Conservation (phyloP, 2,329 filamentous ascomycete species). For the Fusarium ramigenum region DNA sequence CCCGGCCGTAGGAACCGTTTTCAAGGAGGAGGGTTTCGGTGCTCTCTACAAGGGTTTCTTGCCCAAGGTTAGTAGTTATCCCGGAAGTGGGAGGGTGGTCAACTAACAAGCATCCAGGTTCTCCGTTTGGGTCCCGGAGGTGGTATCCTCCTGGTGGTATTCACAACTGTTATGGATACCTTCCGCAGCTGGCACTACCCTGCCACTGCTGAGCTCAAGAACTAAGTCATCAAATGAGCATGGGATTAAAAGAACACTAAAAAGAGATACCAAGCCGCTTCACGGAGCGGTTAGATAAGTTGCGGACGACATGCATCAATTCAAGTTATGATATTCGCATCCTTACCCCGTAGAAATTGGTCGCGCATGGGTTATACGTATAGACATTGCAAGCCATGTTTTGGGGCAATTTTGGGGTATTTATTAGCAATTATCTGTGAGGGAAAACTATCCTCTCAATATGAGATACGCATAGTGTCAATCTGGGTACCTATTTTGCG, state of each 20-base stretch:
- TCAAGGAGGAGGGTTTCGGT: slow-evolving; percentile 90
- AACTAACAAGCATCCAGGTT: slow-evolving; percentile 44
- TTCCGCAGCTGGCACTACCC: slow-evolving; percentile 71
- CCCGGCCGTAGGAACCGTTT: slow-evolving; percentile 84
- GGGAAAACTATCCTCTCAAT: background rate
- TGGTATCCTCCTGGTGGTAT: slow-evolving; percentile 82
- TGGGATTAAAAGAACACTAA: background rate
- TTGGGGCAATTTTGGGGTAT: background rate
- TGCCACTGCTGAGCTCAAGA: slow-evolving; percentile 21
- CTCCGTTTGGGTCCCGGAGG: slow-evolving; percentile 64
- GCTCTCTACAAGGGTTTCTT: slow-evolving; percentile 98
- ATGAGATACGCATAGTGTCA: background rate
- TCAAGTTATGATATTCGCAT: background rate
- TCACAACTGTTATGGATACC: slow-evolving; percentile 91
- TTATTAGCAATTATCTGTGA: background rate
- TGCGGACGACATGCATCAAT: slow-evolving; percentile 1
- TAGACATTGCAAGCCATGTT: background rate
- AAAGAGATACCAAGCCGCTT: slow-evolving; percentile 5
- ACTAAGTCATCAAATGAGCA: slow-evolving; percentile 2
- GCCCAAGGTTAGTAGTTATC: slow-evolving; percentile 82
- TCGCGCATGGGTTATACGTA: background rate
- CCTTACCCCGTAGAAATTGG: background rate
- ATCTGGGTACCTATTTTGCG: background rate
- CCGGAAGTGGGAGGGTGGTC: background rate
- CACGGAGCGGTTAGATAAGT: slow-evolving; percentile 18